Conservation (phyloP, 345 rosid species). For the Laguncularia racemosa region DNA sequence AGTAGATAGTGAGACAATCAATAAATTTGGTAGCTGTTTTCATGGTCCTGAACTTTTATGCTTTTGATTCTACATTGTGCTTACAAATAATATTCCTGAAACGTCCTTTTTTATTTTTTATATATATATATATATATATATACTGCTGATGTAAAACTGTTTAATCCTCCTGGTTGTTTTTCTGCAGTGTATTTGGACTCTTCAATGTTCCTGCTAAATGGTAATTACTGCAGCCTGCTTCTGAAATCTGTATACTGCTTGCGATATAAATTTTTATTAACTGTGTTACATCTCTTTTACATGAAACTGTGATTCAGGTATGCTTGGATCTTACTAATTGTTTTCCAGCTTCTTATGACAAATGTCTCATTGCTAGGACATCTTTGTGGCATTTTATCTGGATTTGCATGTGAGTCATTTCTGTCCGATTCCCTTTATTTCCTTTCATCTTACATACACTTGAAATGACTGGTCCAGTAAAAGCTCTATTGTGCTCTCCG, state of each 20-base stretch:
- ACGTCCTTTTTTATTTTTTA: too few species aligned
- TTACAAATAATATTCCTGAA: too few species aligned
- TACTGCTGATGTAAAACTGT: constrained; percentile 8
- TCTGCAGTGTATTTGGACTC: constrained; percentile 94
- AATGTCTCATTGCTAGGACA: constrained; percentile 96
- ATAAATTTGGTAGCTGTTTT: too few species aligned
- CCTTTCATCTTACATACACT: constrained; percentile 2
- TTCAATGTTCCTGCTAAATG: constrained; percentile 90
- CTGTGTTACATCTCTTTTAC: constrained; percentile 1
- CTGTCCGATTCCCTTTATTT: constrained; percentile 9
- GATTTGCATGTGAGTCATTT: constrained; percentile 72
- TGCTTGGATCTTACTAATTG: constrained; percentile 70
- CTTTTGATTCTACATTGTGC: too few species aligned
- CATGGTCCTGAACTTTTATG: constrained; percentile 3
- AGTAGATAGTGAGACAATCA: neutral
- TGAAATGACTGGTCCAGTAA: neutral
- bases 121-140: too few species aligned
- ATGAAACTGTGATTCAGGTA: constrained; percentile 49
- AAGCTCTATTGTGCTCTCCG: neutral
- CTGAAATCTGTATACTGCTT: constrained; percentile 7
- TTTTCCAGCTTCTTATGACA: constrained; percentile 82
- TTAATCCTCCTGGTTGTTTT: neutral
- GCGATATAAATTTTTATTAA: neutral
- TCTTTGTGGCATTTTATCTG: constrained; percentile 90
- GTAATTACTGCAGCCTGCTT: constrained; percentile 29